These are phyloP conservation scores for Euphrasia arctica DNA, from an alignment of 305 asterid species.

Conservation along the genomic window DNA sequence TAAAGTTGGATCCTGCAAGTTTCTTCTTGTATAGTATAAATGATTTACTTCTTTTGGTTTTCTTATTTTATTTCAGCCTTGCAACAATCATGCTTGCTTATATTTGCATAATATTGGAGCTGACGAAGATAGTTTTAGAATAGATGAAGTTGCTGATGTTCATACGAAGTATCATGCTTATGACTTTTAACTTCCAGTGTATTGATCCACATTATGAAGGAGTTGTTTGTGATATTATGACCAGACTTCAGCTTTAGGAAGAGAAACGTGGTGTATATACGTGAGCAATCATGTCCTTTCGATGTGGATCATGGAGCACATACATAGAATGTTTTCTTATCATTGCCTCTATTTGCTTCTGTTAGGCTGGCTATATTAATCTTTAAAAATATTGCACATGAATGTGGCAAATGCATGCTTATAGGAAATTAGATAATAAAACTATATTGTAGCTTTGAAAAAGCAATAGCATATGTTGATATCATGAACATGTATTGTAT, in stretches of 20 bases:
- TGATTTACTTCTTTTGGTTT: constrained; percentile 27
- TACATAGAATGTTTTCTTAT: not conserved
- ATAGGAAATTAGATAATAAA: constrained; percentile 9
- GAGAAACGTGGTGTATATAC: constrained; percentile 1
- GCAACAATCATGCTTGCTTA: constrained; percentile 83
- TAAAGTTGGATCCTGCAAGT: constrained; percentile 16
- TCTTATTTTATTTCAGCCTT: constrained; percentile 54
- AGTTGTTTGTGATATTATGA: constrained; percentile 17
- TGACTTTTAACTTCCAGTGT: constrained; percentile 12
- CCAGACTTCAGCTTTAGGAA: constrained; percentile 8
- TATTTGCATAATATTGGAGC: constrained; percentile 90
- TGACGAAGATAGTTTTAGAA: constrained; percentile 94
- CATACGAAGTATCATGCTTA: constrained; percentile 67
- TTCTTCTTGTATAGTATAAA: constrained; percentile 15
- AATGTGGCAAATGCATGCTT: constrained; percentile 2
- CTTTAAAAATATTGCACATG: constrained; percentile 11
- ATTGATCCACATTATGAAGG: constrained; percentile 16
- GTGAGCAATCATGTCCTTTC: constrained; percentile 1
- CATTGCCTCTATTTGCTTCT: not conserved
- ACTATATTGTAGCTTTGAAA: constrained; percentile 9
- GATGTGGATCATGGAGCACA: not conserved
- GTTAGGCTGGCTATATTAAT: constrained; percentile 1
- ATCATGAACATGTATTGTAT: constrained; percentile 1
- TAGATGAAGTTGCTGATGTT: constrained; percentile 89
- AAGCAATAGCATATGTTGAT: constrained; percentile 12